Percentiles rank a stretch among this genome's conserved stretches.
phyloP scores from a whole-genome alignment of 1,139 yeast genomes.

The Diutina siamensis region DNA sequence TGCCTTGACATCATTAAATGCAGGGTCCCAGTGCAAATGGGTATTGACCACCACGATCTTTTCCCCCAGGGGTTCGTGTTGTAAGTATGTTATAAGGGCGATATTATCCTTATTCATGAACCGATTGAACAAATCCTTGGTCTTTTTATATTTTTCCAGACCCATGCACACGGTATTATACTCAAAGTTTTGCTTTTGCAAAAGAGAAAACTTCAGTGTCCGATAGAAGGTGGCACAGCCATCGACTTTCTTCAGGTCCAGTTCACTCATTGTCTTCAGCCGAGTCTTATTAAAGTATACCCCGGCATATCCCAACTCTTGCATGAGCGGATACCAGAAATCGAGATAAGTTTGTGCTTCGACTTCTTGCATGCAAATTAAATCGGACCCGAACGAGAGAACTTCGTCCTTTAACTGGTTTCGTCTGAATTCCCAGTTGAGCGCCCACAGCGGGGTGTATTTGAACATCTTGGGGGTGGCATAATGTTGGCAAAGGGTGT shows the following conservation, averaged over 20 bases:
- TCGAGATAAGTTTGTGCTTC: slow-evolving; percentile 81
- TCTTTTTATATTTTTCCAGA: slow-evolving; percentile 80
- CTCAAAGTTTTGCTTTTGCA: slow-evolving; percentile 69
- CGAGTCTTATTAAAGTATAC: slow-evolving; percentile 80
- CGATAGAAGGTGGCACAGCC: slow-evolving; percentile 93
- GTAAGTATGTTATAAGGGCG: slow-evolving; percentile 71
- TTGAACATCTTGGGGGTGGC: slow-evolving; percentile 89
- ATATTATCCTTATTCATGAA: slow-evolving; percentile 94
- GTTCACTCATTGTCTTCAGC: slow-evolving; percentile 81
- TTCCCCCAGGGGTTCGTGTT: slow-evolving; percentile 63
- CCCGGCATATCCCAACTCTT: slow-evolving; percentile 68
- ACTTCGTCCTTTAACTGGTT: slow-evolving; percentile 66
- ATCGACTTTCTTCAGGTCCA: slow-evolving; percentile 82
- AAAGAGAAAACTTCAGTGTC: slow-evolving; percentile 51
- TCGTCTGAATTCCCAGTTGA: slow-evolving; percentile 87
- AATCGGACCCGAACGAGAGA: slow-evolving; percentile 51
- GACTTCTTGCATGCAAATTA: slow-evolving; percentile 90
- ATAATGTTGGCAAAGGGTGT: slow-evolving; percentile 89
- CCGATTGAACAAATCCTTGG: slow-evolving; percentile 90
- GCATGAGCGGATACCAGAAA: slow-evolving; percentile 71
- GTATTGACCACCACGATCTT: slow-evolving; percentile 72
- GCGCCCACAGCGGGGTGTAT: slow-evolving; percentile 96
- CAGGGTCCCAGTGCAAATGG: slow-evolving; percentile 98
- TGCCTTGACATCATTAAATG: slow-evolving; percentile 89
- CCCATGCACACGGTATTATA: slow-evolving; percentile 83